Conservation (phyloP, 2,329 filamentous ascomycete species). For the Ophiocordyceps camponoti-saundersi region DNA sequence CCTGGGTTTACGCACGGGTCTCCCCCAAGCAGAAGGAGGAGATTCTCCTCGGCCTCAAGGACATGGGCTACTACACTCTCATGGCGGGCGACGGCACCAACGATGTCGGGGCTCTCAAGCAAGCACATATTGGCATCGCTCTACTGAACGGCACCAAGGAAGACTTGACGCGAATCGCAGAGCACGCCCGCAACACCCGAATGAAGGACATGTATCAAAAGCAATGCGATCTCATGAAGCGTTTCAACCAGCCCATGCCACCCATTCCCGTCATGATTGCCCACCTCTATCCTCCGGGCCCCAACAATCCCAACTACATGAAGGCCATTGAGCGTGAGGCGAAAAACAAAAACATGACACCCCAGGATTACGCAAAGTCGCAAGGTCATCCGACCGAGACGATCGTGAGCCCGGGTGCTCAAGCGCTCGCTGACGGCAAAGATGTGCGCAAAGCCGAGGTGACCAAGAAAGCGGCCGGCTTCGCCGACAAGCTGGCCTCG, state of each 20-base stretch:
- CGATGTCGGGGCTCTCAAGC: conserved; percentile 92
- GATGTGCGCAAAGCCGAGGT: conserved; percentile 35
- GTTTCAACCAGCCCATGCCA: conserved; percentile 88
- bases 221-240: conserved; percentile 76
- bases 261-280: conserved; percentile 86
- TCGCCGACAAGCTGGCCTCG: conserved; percentile 74
- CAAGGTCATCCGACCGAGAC: conserved; percentile 41
- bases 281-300: conserved; percentile 83
- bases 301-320: conserved; percentile 81
- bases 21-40: conserved; percentile 99
- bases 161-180: conserved; percentile 78
- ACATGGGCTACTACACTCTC: conserved; percentile 91
- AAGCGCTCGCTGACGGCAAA: conserved; percentile 23
- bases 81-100: conserved; percentile 99
- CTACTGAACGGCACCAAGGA: conserved; percentile 88
- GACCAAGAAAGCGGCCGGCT: conserved; percentile 53
- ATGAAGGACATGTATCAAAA: conserved; percentile 99
- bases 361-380: conserved; percentile 36
- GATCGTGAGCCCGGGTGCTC: conserved; percentile 49
- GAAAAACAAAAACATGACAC: conserved; percentile 54
- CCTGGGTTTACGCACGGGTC: conserved; percentile 96
- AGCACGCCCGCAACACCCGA: conserved; percentile 85
- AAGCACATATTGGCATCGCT: conserved; percentile 92
- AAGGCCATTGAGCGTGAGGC: conserved; percentile 83
- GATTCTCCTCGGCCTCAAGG: conserved; percentile 89